Evolutionary conservation across 805 yeast species (phyloP).

Genomic region (Cyberlindnera japonica): DNA sequence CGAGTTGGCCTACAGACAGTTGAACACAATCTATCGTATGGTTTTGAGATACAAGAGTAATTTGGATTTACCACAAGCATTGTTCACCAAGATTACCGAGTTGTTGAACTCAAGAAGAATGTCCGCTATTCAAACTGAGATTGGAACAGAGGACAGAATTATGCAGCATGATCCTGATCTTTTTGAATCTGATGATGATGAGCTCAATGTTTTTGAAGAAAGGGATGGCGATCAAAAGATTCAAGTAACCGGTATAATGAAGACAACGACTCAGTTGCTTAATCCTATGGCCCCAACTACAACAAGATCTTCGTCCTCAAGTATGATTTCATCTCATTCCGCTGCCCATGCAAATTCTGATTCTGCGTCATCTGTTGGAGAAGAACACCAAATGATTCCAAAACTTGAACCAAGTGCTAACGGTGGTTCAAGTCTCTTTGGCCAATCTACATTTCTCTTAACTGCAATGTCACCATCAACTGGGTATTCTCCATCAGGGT

Average conservation of each 20-base stretch:
- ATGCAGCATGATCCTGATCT: background rate
- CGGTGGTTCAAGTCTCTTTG: background rate
- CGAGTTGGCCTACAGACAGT: constrained; percentile 18
- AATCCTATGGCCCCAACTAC: too few relatives aligned
- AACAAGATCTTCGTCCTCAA: background rate
- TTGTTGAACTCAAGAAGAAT: constrained; percentile 17
- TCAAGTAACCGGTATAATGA: too few relatives aligned
- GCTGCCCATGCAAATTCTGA: background rate
- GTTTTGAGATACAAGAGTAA: constrained; percentile 21
- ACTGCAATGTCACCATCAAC: background rate
- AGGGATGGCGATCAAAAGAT: background rate
- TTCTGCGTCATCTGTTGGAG: background rate
- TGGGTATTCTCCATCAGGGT: constrained; percentile 6
- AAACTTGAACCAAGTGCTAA: too few relatives aligned
- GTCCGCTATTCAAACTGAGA: constrained; percentile 5
- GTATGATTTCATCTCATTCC: background rate
- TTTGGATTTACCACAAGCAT: constrained; percentile 18
- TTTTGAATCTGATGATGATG: constrained; percentile 4
- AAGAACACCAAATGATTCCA: too few relatives aligned
- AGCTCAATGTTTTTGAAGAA: constrained; percentile 7
- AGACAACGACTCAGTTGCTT: too few relatives aligned
- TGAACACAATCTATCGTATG: constrained; percentile 18
- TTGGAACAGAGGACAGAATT: background rate
- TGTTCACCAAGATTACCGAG: constrained; percentile 17
- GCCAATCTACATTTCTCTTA: constrained; percentile 1